Conservation (phyloP, 345 rosid species). For the Cardamine resedifolia region DNA sequence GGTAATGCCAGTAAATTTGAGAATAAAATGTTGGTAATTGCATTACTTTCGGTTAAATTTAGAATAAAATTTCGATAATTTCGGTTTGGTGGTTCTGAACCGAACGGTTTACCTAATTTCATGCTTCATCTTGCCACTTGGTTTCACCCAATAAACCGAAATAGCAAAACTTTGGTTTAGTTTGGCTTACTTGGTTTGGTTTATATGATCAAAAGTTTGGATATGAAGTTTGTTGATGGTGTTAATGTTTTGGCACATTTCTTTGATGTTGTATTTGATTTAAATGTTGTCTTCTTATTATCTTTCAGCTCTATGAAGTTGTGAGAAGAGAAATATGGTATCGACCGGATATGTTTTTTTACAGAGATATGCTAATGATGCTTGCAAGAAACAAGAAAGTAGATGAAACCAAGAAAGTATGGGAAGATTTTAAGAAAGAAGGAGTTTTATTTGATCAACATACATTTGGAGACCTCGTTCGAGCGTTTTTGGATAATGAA, state of each 20-base stretch:
- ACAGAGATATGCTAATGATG: slow-evolving; percentile 93
- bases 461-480: slow-evolving; percentile 75
- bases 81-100: background rate
- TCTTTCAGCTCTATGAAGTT: slow-evolving; percentile 66
- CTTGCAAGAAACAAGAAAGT: slow-evolving; percentile 81
- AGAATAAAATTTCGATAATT: background rate
- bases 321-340: slow-evolving; percentile 93
- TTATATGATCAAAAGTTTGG: too few relatives aligned
- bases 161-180: background rate
- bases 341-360: slow-evolving; percentile 86
- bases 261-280: background rate
- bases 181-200: background rate
- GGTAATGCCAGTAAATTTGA: background rate
- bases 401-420: slow-evolving; percentile 58
- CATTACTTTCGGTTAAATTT: background rate
- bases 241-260: background rate
- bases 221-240: background rate
- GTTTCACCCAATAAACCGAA: background rate
- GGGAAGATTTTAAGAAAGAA: slow-evolving; percentile 80
- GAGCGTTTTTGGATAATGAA: slow-evolving; percentile 67
- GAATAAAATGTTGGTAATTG: background rate
- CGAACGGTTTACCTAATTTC: background rate
- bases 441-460: slow-evolving; percentile 88
- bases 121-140: background rate
- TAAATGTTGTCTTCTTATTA: background rate